Conservation (phyloP, 257 asterid genomes). For the Penstemon newberryi region DNA sequence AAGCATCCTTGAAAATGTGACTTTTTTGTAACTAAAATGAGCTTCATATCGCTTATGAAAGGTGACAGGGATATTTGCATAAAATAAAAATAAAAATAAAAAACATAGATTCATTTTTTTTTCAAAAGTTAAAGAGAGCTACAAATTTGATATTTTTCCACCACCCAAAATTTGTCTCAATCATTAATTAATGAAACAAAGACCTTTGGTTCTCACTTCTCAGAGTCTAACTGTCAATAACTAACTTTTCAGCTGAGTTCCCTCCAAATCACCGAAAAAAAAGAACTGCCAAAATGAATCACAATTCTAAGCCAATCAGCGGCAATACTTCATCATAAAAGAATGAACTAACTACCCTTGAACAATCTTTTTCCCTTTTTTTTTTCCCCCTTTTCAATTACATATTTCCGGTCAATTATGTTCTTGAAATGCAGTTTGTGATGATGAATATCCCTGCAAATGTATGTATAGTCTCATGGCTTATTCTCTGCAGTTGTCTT, state of each 20-base stretch:
- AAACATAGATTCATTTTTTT: neutral
- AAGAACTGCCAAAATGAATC: neutral
- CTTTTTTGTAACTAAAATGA: neutral
- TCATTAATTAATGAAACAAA: conserved; percentile 14
- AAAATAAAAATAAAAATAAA: too few species aligned
- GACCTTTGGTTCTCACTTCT: conserved; percentile 25
- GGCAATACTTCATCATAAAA: conserved; percentile 1
- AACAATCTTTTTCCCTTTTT: neutral
- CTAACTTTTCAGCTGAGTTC: conserved; percentile 30
- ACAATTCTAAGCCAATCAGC: conserved; percentile 3
- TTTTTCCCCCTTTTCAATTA: neutral
- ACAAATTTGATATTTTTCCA: neutral
- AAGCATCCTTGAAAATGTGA: neutral
- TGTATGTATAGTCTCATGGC: conserved; percentile 30
- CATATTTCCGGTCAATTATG: neutral
- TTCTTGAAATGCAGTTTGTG: conserved; percentile 20
- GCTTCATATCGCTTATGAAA: neutral
- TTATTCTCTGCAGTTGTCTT: conserved; percentile 28
- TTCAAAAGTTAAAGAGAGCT: too few species aligned
- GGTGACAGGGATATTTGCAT: too few species aligned
- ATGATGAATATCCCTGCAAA: conserved; percentile 32
- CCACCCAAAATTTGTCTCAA: conserved; percentile 27
- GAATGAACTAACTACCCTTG: neutral
- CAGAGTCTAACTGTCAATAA: conserved; percentile 30
- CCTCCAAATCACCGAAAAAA: conserved; percentile 35